Conservation (phyloP, 306 rosid genomes). For the Ochetophila trinervis region DNA sequence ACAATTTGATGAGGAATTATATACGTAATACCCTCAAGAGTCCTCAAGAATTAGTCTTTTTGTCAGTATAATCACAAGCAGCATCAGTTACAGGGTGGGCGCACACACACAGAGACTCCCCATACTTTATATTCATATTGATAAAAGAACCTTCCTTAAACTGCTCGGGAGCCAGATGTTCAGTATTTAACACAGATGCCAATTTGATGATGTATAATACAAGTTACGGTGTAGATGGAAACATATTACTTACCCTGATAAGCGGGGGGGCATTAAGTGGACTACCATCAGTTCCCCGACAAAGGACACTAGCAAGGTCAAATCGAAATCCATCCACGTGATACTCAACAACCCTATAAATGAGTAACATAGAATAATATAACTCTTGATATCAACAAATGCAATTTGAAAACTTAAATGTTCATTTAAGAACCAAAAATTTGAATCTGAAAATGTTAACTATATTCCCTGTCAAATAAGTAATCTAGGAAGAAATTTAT, state of each 20-base stretch:
- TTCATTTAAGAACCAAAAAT: too few species aligned
- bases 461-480: too few species aligned
- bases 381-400: constrained; percentile 4
- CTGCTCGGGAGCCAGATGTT: neutral
- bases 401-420: neutral
- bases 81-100: too few species aligned
- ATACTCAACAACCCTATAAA: constrained; percentile 82
- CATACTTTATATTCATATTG: neutral
- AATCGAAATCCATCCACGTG: constrained; percentile 97
- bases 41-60: neutral
- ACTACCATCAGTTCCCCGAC: constrained; percentile 87
- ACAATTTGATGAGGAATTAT: neutral
- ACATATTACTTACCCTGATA: constrained; percentile 55
- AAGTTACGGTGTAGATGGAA: neutral
- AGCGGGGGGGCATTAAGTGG: constrained; percentile 80
- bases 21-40: neutral
- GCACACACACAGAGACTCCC: too few species aligned
- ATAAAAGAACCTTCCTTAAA: neutral
- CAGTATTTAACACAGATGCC: constrained; percentile 5
- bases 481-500: too few species aligned
- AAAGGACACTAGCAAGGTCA: constrained; percentile 90
- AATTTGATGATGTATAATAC: neutral
- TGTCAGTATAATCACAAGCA: too few species aligned
- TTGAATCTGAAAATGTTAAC: too few species aligned
- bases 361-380: constrained; percentile 15